Base-by-base conservation (phyloP, 768 basidiomycete genomes). In the Mycena polygramma region DNA sequence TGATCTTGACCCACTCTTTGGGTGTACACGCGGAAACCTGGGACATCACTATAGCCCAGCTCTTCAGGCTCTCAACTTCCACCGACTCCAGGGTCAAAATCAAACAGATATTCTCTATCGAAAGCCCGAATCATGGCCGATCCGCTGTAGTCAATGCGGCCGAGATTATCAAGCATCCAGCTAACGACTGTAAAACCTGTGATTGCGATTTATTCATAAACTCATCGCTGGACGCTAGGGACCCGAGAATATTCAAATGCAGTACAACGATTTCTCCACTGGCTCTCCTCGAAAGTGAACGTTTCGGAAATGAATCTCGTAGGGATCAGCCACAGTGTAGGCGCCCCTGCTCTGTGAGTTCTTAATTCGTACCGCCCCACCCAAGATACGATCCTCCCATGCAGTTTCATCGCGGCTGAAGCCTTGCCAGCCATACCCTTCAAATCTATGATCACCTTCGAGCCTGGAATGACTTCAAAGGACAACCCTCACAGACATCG, bases 21-120 rank as follows among this genome's bases (percentile, higher is more conserved):
- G 52, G 41, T 7, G 67, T 68, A 11, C 67, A 68, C 58, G 53
- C 36, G 58, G 66, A 67, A 51, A 67, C 57, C 20, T 67, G 66
- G 66, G 66, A 67, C 20, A 37, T 54, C 17, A 60, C 66, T 7
- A 39, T 53, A 20, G 58, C 48, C 36, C 66, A 37, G 24, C 35
- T 67, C 30, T 67, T 59, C 51, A 24, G 1, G 19, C 64, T 66
- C 35, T 46, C 37, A 8, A 35, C 37, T 11, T 51, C 51, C 7
- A 19, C 39, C 11, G n/a, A 10, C 17, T 24, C 37, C 14, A 22
- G 8, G 46, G 43, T 60, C 26, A 54, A 67, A 15, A 53, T 66
- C 24, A 35, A 48, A 17, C 49, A 59, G 20, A 36, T 60, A 4
- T 30, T 67, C 35, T 67, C 66, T 2, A 54, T 67, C 19, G 66